Conservation (phyloP, 2,329 filamentous ascomycete genomes). For the Sclerotiophoma versabilis region DNA sequence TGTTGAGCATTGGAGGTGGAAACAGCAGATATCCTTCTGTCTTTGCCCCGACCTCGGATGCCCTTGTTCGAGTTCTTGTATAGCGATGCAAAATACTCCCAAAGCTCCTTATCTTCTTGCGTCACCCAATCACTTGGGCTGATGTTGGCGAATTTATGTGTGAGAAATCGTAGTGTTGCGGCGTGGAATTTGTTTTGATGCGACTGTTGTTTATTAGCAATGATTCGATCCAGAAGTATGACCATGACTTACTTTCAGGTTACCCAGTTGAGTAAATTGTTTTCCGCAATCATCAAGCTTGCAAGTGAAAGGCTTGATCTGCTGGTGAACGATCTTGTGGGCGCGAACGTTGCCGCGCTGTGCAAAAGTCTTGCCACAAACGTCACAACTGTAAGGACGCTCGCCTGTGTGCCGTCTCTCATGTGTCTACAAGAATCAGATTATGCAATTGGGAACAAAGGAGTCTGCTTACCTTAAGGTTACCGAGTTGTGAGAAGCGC, state of each 20-base stretch:
- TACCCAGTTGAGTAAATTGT: slow-evolving; percentile 87
- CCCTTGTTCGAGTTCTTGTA: slow-evolving; percentile 99
- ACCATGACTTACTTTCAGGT: slow-evolving; percentile 74
- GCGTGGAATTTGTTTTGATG: slow-evolving; percentile 96
- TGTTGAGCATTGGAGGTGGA: slow-evolving; percentile 36
- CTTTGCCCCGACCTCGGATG: slow-evolving; percentile 93
- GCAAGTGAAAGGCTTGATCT: slow-evolving; percentile 81
- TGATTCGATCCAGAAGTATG: not conserved
- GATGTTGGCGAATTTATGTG: slow-evolving; percentile 71
- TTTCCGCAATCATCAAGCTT: slow-evolving; percentile 84
- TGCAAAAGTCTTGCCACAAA: slow-evolving; percentile 82
- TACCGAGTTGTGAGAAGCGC: slow-evolving; percentile 87
- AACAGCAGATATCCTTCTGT: slow-evolving; percentile 67
- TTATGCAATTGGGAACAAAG: not conserved
- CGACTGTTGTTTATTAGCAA: slow-evolving; percentile 59
- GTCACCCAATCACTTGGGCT: slow-evolving; percentile 68
- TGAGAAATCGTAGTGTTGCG: slow-evolving; percentile 73
- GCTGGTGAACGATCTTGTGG: slow-evolving; percentile 81
- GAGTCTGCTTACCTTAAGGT: slow-evolving; percentile 73
- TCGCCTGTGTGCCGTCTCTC: slow-evolving; percentile 87
- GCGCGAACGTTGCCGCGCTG: slow-evolving; percentile 86
- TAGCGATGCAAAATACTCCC: slow-evolving; percentile 82
- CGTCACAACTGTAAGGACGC: slow-evolving; percentile 79
- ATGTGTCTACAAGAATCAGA: slow-evolving; percentile 69
- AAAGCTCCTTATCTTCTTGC: slow-evolving; percentile 75